Evolutionary conservation across 345 rosid species (phyloP).

Genomic region (Citrus inodora): DNA sequence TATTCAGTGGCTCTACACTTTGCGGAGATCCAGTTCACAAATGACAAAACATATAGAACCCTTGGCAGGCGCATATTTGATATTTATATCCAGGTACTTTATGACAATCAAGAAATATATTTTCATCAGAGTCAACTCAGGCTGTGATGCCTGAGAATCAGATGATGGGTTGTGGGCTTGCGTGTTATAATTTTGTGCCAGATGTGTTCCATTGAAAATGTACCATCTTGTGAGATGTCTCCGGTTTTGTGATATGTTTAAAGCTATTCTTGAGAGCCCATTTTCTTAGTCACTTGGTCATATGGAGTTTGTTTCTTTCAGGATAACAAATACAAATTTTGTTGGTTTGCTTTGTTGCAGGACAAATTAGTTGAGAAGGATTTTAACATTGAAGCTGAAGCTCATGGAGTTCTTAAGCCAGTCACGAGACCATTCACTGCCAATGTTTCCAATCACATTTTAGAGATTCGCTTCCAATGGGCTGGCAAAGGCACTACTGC

Average conservation of each 20-base stretch:
- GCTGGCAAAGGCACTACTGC: conserved; percentile 63
- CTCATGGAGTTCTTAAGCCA: conserved; percentile 40
- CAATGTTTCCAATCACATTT: conserved; percentile 32
- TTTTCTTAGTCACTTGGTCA: neutral
- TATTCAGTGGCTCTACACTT: conserved; percentile 58
- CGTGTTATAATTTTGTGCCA: neutral
- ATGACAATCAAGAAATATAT: neutral
- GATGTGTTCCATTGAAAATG: neutral
- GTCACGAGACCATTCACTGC: conserved; percentile 22
- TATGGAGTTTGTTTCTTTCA: neutral
- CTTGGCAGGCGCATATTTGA: conserved; percentile 56
- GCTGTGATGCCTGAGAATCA: neutral
- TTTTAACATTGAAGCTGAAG: conserved; percentile 44
- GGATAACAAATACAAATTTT: neutral
- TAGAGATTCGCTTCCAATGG: conserved; percentile 64
- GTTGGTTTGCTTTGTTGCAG: conserved; percentile 24
- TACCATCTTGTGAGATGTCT: neutral
- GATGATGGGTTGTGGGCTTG: neutral
- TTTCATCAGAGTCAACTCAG: neutral
- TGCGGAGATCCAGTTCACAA: conserved; percentile 54
- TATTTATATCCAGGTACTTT: conserved; percentile 61
- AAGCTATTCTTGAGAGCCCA: neutral
- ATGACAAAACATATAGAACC: conserved; percentile 27
- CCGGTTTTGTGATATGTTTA: neutral
- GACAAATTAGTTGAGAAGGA: conserved; percentile 42